Evolutionary conservation across 2,329 filamentous ascomycete species (phyloP), one percentile per base, ranked within the genome.

Genomic region (Exophiala spinifera): DNA sequence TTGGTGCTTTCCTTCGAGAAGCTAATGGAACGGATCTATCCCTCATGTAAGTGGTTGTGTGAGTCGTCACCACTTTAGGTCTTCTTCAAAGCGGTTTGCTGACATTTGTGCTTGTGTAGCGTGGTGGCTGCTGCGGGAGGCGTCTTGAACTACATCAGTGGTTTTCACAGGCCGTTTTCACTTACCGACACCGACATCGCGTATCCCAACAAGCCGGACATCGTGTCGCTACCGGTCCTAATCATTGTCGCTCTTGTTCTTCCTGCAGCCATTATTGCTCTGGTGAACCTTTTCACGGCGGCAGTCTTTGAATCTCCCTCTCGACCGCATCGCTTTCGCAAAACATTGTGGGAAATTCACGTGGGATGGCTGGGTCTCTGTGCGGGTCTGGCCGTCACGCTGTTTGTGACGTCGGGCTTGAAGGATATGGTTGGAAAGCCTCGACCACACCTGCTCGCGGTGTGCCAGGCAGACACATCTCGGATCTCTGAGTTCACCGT

Each of bases 331-430:
- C 76, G 91, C 40, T 89, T 88, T 84, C 82, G 81, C 67, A 81
- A 88, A 61, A 95, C 91, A 72, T 69, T 95, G 1, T 96, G 91
- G 90, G 91, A 96, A 70, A 83, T 88, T 67, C 89, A 96, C 67
- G 84, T 83, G 1, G 90, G 89, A 55, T 89, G 86, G 82, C 82
- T 95, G 63, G 91, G 91, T 0, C 79, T 96, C 3, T 88, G 78
- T 1, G 76, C 95, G 15, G 83, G 87, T 2, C 75, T 89, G 10
- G 83, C 85, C 2, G 77, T 82, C 2, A 80, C 87, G 4, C 94
- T 87, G 75, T 84, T 94, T 71, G 83, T 95, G 63, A 91, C 90
- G 1, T 84, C 88, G 63, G 88, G 86, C 47, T 83, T 95, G 78
- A 96, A 96, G 79, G 89, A 81, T 46, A 62, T 86, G 3, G 79